Conservation (phyloP, 1,284 basidiomycete species). For the Ustilago cynodontis region DNA sequence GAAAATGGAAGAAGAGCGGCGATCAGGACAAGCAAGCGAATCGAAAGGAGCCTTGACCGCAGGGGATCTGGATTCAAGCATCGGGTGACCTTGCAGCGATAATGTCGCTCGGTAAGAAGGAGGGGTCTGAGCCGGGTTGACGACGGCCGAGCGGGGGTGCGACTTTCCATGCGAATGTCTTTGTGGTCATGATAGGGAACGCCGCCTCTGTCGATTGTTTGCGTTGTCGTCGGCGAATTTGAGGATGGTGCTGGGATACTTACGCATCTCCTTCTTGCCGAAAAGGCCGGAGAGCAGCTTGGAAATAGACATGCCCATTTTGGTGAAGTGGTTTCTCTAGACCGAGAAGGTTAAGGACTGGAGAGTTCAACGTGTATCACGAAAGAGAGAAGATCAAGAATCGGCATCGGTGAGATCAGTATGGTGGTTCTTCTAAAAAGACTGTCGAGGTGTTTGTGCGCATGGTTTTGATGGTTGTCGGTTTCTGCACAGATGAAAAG, state of each 20-base stretch:
- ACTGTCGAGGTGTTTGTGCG: not conserved
- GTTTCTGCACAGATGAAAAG: not conserved
- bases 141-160: no score
- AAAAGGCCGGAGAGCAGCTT: conserved; percentile 70
- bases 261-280: conserved; percentile 70
- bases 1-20: no score
- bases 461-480: not conserved
- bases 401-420: conserved; percentile 21
- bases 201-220: conserved; percentile 7
- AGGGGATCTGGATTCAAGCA: not conserved
- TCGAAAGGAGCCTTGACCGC: not conserved
- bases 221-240: not conserved
- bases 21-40: conserved; percentile 6
- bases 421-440: conserved; percentile 10
- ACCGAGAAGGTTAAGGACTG: conserved; percentile 42
- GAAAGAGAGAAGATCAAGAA: not conserved
- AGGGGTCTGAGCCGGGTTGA: no score
- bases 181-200: not conserved
- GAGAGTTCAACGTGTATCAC: no score
- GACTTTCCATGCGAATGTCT: no score
- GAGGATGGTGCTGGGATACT: conserved; percentile 25
- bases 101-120: no score
- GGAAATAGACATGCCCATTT: conserved; percentile 69
- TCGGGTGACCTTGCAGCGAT: not conserved
- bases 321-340: conserved; percentile 37